These are phyloP conservation scores for Solanum phureja DNA, from an alignment of 257 asterid genomes.

Conservation along the genomic window DNA sequence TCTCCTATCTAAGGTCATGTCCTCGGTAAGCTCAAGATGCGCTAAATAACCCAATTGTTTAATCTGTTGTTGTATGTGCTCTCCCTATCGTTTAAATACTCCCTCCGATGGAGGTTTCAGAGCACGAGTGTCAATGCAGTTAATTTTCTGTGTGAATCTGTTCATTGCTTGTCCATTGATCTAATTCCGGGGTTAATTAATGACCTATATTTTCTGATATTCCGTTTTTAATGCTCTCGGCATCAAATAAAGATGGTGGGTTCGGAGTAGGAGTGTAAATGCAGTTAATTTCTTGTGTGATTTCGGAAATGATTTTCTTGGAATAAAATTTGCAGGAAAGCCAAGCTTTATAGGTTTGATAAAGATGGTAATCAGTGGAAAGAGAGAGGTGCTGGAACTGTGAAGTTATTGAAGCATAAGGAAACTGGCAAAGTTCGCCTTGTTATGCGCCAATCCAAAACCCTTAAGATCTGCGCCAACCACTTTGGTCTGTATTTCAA, in stretches of 20 bases:
- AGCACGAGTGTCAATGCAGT: not conserved
- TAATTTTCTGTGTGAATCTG: not conserved
- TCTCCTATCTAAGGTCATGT: not conserved
- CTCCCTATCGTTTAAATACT: not conserved
- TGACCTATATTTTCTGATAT: not conserved
- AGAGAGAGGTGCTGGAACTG: conserved; percentile 42
- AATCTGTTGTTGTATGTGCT: not conserved
- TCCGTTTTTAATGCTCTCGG: not conserved
- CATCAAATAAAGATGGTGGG: not conserved
- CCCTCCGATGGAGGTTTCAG: not conserved
- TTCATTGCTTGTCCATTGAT: not conserved
- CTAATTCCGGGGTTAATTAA: conserved; percentile 1
- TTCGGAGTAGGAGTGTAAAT: not conserved
- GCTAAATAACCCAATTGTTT: not conserved
- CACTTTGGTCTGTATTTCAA: conserved; percentile 23
- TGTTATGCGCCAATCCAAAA: conserved; percentile 39
- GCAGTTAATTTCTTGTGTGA: not conserved
- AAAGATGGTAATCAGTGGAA: conserved; percentile 44
- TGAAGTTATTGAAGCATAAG: conserved; percentile 36
- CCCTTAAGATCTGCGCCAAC: conserved; percentile 52
- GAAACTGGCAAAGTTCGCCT: conserved; percentile 37
- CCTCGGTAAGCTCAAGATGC: not conserved
- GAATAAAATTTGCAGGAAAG: conserved; percentile 14
- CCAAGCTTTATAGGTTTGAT: conserved; percentile 41
- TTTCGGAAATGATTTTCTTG: not conserved